These are phyloP conservation scores for Saccharomyces hybrid DNA, from an alignment of 1,139 yeast genomes.

Conservation along the genomic window DNA sequence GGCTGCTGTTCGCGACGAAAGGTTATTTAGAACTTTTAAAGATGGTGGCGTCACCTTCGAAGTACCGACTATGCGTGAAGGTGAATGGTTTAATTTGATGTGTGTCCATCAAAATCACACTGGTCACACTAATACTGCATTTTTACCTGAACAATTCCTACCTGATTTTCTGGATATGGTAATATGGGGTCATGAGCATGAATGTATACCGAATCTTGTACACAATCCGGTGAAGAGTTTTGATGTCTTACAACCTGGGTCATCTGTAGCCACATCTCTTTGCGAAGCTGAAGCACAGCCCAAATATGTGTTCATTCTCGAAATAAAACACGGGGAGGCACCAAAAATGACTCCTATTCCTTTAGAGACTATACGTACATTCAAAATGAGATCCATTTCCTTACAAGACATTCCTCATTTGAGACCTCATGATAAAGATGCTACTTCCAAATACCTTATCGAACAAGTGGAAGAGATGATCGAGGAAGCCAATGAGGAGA, in stretches of 20 bases:
- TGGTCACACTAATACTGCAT: slow-evolving; percentile 73
- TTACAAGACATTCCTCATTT: slow-evolving; percentile 48
- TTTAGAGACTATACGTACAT: slow-evolving; percentile 74
- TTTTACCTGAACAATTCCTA: slow-evolving; percentile 74
- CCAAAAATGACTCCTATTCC: slow-evolving; percentile 60
- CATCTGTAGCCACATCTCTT: slow-evolving; percentile 71
- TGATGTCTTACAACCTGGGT: slow-evolving; percentile 85
- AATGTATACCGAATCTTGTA: slow-evolving; percentile 69
- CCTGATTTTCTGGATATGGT: slow-evolving; percentile 78
- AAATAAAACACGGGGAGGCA: slow-evolving; percentile 45
- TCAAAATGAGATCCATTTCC: slow-evolving; percentile 59
- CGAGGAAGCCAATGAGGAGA: slow-evolving; percentile 46
- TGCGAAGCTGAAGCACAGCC: slow-evolving; percentile 48
- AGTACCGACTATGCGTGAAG: slow-evolving; percentile 49
- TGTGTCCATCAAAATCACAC: slow-evolving; percentile 87
- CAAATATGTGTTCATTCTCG: slow-evolving; percentile 67
- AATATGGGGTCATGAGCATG: slow-evolving; percentile 98
- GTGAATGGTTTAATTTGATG: slow-evolving; percentile 76
- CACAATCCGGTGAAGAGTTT: slow-evolving; percentile 63
- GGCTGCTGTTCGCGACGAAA: slow-evolving; percentile 82
- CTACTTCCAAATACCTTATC: slow-evolving; percentile 54
- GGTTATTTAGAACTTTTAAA: slow-evolving; percentile 73
- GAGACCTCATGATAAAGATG: slow-evolving; percentile 57
- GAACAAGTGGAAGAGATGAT: slow-evolving; percentile 63
- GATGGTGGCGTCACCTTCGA: slow-evolving; percentile 74